Evolutionary conservation across 2,329 filamentous ascomycete species (phyloP).

Genomic region (Fusarium beomiforme): DNA sequence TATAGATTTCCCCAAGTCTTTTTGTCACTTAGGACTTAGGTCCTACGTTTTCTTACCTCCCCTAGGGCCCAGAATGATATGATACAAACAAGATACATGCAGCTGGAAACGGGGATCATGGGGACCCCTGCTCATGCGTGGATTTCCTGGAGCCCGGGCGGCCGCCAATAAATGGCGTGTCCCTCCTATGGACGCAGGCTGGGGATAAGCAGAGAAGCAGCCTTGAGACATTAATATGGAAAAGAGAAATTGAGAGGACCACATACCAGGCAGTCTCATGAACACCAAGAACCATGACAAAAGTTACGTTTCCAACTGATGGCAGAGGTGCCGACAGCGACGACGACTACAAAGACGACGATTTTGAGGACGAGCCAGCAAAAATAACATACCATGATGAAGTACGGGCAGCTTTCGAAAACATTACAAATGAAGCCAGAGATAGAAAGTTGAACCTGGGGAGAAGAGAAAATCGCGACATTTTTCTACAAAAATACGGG

Average conservation of each 20-base stretch:
- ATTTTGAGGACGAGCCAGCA: background rate
- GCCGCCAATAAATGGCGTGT: background rate
- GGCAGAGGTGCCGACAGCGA: background rate
- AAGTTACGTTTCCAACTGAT: background rate
- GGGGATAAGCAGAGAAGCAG: background rate
- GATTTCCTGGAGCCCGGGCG: background rate
- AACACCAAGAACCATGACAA: background rate
- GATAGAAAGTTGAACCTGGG: background rate
- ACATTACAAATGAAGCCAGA: background rate
- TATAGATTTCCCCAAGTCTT: too few species aligned
- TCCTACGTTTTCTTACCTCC: too few species aligned
- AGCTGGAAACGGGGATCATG: background rate
- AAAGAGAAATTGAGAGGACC: too few species aligned
- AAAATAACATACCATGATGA: background rate
- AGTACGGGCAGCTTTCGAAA: background rate
- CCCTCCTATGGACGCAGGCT: background rate
- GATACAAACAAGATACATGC: background rate
- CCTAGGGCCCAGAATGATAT: background rate
- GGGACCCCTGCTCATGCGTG: background rate
- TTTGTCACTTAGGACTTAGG: too few species aligned
- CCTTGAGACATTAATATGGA: background rate
- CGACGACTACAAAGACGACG: background rate
- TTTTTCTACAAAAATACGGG: background rate
- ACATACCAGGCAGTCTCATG: rapidly evolving
- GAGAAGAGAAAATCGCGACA: background rate